Percentiles rank a stretch among this genome's conserved stretches.
These are phyloP conservation scores for Pseudognaphalium luteoalbum DNA, from an alignment of 129 eudicot species.

Conservation along the genomic window DNA sequence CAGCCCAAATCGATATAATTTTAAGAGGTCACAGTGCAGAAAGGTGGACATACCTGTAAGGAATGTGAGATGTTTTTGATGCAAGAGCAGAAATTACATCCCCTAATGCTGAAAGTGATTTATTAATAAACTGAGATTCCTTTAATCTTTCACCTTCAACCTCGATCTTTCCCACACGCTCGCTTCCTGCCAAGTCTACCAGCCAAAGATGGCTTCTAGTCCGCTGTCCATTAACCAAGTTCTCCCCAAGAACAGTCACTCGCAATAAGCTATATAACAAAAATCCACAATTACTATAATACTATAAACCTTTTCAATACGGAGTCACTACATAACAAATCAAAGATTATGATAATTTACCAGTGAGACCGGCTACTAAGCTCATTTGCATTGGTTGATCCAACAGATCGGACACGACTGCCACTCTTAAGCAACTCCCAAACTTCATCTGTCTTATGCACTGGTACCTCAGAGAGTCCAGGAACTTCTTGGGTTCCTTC, in stretches of 20 bases:
- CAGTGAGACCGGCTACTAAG: constrained; percentile 98
- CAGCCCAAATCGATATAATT: background rate
- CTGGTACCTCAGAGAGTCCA: constrained; percentile 80
- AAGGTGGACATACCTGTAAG: constrained; percentile 66
- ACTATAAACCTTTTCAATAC: background rate
- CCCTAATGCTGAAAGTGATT: constrained; percentile 90
- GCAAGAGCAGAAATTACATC: constrained; percentile 98
- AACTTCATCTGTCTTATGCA: constrained; percentile 67
- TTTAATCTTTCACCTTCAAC: constrained; percentile 94
- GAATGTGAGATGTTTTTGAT: constrained; percentile 85
- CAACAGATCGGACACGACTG: constrained; percentile 84
- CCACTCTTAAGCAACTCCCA: constrained; percentile 87
- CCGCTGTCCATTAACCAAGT: constrained; percentile 65
- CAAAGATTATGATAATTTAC: constrained; percentile 36
- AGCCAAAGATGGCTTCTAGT: constrained; percentile 97
- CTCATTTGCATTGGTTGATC: constrained; percentile 96
- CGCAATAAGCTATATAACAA: constrained; percentile 67
- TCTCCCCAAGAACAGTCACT: constrained; percentile 77
- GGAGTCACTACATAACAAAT: background rate
- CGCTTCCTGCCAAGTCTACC: constrained; percentile 97
- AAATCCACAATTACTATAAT: background rate
- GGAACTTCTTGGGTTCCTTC: constrained; percentile 99
- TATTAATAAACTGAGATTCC: constrained; percentile 93
- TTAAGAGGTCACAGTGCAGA: constrained; percentile 11
- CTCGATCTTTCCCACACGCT: constrained; percentile 84